Evolutionary conservation across 2,329 filamentous ascomycete genomes (phyloP).

Genomic region (Anthostomella pinea): DNA sequence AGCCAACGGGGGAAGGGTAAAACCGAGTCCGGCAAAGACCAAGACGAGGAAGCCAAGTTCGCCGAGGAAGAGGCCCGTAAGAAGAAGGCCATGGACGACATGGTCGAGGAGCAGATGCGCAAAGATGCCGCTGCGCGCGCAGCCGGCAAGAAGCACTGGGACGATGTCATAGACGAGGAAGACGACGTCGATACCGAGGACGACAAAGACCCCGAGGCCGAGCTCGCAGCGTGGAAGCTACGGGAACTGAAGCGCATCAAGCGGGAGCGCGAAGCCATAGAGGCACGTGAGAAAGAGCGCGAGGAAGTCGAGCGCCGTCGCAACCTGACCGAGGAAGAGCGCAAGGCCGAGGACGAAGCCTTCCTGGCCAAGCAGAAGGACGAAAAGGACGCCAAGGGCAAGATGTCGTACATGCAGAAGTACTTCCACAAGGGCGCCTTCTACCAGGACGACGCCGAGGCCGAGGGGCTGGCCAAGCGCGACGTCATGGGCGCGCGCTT

Average conservation of each 20-base stretch:
- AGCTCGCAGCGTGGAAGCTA: constrained; percentile 90
- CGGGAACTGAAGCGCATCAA: constrained; percentile 87
- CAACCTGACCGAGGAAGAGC: constrained; percentile 82
- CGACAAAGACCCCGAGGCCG: constrained; percentile 79
- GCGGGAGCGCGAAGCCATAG: constrained; percentile 80
- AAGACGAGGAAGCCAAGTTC: constrained; percentile 20
- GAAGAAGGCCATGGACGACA: constrained; percentile 69
- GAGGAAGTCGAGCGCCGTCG: constrained; percentile 86
- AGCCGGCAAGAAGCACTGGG: constrained; percentile 81
- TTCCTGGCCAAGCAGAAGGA: constrained; percentile 75
- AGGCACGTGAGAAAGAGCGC: constrained; percentile 76
- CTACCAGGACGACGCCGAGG: constrained; percentile 77
- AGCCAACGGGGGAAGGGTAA: constrained; percentile 42
- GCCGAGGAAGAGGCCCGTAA: constrained; percentile 50
- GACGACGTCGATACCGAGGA: constrained; percentile 87
- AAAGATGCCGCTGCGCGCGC: constrained; percentile 74
- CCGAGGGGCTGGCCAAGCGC: constrained; percentile 71
- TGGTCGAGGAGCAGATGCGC: constrained; percentile 86
- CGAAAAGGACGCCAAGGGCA: constrained; percentile 73
- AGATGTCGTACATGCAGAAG: constrained; percentile 89
- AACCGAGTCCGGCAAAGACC: constrained; percentile 10
- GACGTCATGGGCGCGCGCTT: constrained; percentile 85
- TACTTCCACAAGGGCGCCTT: constrained; percentile 98
- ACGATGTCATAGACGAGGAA: constrained; percentile 65
- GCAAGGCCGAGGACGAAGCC: constrained; percentile 78